Evolutionary conservation across 2,329 filamentous ascomycete genomes (phyloP), one percentile per base, ranked within the genome.

Genomic region (Pezicula neosporulosa): DNA sequence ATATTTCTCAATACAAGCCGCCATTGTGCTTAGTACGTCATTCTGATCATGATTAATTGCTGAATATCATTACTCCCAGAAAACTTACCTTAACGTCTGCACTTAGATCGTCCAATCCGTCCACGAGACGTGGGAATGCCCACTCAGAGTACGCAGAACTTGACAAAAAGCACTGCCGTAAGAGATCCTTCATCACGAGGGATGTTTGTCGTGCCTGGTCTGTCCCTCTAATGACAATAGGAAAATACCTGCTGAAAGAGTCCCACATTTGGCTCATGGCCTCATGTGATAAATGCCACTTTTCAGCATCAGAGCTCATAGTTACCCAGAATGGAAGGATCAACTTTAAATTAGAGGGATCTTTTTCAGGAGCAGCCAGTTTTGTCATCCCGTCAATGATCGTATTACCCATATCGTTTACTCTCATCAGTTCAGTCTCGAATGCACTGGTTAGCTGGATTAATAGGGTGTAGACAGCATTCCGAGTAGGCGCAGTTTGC

Each of bases 241-340:
- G 65, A 48, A 59, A 66, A 36, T 64, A 67, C 35, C 63, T 49
- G 12, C 57, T 56, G 36, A 60, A 65, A 2, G 60, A 63, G 6
- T 59, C 55, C 53, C 60, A 67, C 6, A 65, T 45, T 1, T 50
- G 36, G 15, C 59, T 48, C 9, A 52, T 52, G 9, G 57, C 55
- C 6, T 44, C 45, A 10, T 47, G 21, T 3, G 28, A 39, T 10
- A 59, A 45, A 15, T 45, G 44, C 62, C 63, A 65, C 4, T 47
- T 48, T 13, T 44, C 24, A 27, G n/a, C 19, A 15, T 48, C 47
- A 15, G 48, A 49, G 21, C 57, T 51, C 3, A 66, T 27, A 15
- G 57, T 42, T 12, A 49, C 48, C 48, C 62, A 64, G 9, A 65
- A 49, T 4, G 47, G 49, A 45, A 66, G 64, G 7, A 65, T 42